Evolutionary conservation across 116 monocot species (phyloP), one percentile per base, ranked within the genome.

Genomic region (Zostera marina): DNA sequence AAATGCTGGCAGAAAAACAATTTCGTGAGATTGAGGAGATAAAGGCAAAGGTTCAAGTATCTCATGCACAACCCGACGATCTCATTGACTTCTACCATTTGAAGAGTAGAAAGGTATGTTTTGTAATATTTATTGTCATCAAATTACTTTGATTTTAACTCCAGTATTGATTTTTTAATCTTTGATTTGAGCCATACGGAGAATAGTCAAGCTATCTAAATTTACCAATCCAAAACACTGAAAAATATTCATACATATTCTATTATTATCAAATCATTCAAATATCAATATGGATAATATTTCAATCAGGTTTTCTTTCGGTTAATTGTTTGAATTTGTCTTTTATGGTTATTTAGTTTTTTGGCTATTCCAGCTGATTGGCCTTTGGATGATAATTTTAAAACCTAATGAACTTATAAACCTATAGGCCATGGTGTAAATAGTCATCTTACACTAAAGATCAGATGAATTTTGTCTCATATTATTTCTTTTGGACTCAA

Each of bases 1-100:
- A 73, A 45, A 87, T 87, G 87, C 76, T 87, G 62, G 76, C 82
- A 22, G 87, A 87, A 26, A 87, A 87, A 66, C 87, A 82, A 19
- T 77, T 82, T 55, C 70, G 69, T 44, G 82, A 87, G 57, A 79
- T 60, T 7, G 74, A 87, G 64, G 87, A 87, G 70, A 56, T 82
- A 9, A 79, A 79, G 64, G 87, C 79, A 2, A 79, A 82, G 64
- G 77, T 77, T 11, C 82, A 79, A 43, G 74, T 77, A 52, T 74
- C 74, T 63, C 69, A 82, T 71, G 79, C 87, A 24, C 87, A 82
- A 63, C 82, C 79, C 9, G 87, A 87, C 71, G 87, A 87, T 77
- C 82, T 87, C 45, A 87, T 87, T 72, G 87, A 82, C 64, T 87
- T 87, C 63, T 82, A 87, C 60, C 87, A 87, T 72, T 74, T 87